Base-by-base conservation (phyloP, 345 rosid genomes). In the Hypericum androsaemum region DNA sequence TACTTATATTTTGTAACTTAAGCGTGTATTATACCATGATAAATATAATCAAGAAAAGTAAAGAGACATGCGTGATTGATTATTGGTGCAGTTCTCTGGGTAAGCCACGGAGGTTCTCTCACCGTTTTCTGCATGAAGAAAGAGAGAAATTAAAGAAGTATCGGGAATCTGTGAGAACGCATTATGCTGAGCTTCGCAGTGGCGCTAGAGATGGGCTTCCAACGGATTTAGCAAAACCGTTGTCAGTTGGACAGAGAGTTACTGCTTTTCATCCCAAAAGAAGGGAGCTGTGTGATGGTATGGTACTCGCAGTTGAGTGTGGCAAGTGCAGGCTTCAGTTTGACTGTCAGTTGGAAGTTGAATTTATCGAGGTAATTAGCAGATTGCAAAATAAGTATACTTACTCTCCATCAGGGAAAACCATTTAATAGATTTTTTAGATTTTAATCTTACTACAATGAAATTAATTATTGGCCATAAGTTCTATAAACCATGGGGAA, bases 141-240 rank as follows among this genome's bases (percentile, higher is more conserved):
- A 57, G 72, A 43, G 59, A 62, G n/a, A 67, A 67, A 43, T 67
- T 67, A 36, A 37, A 62, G 15, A 59, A 57, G 47, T 67, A 67
- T 54, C 47, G 72, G 17, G 63, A 62, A 14, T 67, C 72, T 35
- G 72, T 67, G 55, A 67, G 72, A 48, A 62, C 62, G 6, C 72
- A 67, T 57, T 67, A 67, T 42, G 38, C 58, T 6, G 67, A 67
- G 39, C 67, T 67, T 43, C 40, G 40, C 5, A 57, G 47, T 41
- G 72, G 67, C 48, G 14, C 49, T 17, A 67, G 60, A 41, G 63
- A 62, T 5, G 72, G 72, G 52, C 64, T 67, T 52, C 72, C 72
- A 41, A 62, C 67, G 43, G 72, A 67, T 67, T 57, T 67, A 62
- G 72, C 64, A n/a, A 67, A 41, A 52, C 72, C 72, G 13, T 53